Percentiles rank a stretch among this genome's conserved stretches.
Conservation (phyloP, 2,329 filamentous ascomycete species). For the Cryphonectria naterciae region DNA sequence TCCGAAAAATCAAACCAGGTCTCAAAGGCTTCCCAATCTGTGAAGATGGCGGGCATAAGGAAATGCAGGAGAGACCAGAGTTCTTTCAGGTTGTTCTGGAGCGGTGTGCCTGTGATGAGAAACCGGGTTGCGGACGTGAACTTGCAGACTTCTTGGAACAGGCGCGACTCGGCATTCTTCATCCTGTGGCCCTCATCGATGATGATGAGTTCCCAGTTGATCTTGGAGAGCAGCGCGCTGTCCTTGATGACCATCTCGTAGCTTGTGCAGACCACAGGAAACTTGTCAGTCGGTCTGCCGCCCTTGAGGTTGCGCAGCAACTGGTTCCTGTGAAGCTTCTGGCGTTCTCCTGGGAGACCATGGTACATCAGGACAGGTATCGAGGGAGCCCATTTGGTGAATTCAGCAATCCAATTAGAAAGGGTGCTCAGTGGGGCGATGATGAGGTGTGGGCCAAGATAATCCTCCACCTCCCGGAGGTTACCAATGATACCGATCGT, state of each 20-base stretch:
- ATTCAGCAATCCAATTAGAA: constrained; percentile 95
- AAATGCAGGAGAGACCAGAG: constrained; percentile 96
- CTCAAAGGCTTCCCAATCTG: constrained; percentile 90
- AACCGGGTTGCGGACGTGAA: constrained; percentile 90
- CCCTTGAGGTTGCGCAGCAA: constrained; percentile 71
- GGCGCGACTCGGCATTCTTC: constrained; percentile 93
- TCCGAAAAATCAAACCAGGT: constrained; percentile 97
- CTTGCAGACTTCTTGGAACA: constrained; percentile 85
- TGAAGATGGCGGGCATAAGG: constrained; percentile 88
- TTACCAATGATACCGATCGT: constrained; percentile 87
- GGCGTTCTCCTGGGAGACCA: constrained; percentile 78
- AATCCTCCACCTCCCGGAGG: constrained; percentile 81
- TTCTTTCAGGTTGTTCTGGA: constrained; percentile 95
- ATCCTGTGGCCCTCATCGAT: constrained; percentile 97
- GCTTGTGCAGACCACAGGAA: constrained; percentile 90
- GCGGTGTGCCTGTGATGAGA: constrained; percentile 89
- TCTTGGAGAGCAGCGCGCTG: constrained; percentile 76
- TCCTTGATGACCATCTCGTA: constrained; percentile 97
- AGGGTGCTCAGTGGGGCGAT: constrained; percentile 89
- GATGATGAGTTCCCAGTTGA: constrained; percentile 97
- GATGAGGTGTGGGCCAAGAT: constrained; percentile 85
- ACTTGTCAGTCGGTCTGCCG: constrained; percentile 64
- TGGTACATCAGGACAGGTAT: constrained; percentile 93
- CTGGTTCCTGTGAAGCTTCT: constrained; percentile 70
- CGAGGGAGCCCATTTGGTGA: constrained; percentile 83